Conservation (phyloP, 2,329 filamentous ascomycete genomes). For the Dothideomycetes sp. region DNA sequence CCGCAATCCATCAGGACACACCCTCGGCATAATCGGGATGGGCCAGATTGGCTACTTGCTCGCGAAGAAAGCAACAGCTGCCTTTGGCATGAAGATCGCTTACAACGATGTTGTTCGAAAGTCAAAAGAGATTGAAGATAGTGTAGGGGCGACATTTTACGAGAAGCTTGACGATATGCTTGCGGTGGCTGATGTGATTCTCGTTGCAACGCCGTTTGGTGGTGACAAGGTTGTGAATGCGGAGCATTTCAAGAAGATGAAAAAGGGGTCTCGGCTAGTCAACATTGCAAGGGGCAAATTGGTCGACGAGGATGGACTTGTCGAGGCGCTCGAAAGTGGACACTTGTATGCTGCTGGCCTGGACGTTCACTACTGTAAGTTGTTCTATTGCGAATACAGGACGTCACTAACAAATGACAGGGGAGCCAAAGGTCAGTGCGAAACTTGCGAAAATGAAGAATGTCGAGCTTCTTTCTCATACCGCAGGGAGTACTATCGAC, state of each 20-base stretch:
- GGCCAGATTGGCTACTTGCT: constrained; percentile 45
- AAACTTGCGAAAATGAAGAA: constrained; percentile 30
- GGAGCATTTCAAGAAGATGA: constrained; percentile 39
- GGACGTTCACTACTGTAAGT: constrained; percentile 45
- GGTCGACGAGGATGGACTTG: constrained; percentile 54
- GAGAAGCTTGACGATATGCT: constrained; percentile 42
- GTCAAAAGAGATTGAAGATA: constrained; percentile 30
- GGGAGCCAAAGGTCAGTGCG: constrained; percentile 46
- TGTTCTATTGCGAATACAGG: background rate
- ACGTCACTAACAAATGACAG: background rate
- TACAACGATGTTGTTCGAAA: constrained; percentile 51
- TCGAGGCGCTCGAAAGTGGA: constrained; percentile 44
- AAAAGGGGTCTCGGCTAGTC: constrained; percentile 46
- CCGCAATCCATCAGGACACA: constrained; percentile 50
- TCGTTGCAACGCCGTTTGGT: constrained; percentile 50
- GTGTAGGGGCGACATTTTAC: constrained; percentile 44
- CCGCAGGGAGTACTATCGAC: constrained; percentile 27
- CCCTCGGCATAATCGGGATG: constrained; percentile 57
- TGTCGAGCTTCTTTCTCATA: constrained; percentile 27
- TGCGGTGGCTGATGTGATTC: constrained; percentile 44
- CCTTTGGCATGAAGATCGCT: constrained; percentile 56
- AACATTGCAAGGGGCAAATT: constrained; percentile 56
- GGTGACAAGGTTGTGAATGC: constrained; percentile 38
- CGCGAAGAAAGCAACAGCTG: constrained; percentile 44
- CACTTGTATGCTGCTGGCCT: constrained; percentile 44